Conservation (phyloP, 129 eudicot species). For the Escallonia rubra region DNA sequence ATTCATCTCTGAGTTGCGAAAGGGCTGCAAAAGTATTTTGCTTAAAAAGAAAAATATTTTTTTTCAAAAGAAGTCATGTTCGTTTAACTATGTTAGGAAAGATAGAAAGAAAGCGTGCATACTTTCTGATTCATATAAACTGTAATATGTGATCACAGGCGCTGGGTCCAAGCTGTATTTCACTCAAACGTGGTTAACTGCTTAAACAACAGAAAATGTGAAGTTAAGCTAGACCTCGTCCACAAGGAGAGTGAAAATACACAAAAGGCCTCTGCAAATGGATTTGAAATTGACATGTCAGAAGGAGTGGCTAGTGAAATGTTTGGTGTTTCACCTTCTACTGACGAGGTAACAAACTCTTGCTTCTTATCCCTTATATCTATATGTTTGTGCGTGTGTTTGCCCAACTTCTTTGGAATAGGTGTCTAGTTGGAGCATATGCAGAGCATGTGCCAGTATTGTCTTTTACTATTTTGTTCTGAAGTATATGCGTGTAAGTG, state of each 20-base stretch:
- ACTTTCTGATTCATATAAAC: neutral
- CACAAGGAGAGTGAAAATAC: slow-evolving; percentile 9
- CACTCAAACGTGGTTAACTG: slow-evolving; percentile 13
- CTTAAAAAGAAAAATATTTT: too few relatives aligned
- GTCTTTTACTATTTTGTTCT: too few relatives aligned
- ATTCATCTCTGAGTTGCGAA: too few relatives aligned
- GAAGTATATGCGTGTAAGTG: too few relatives aligned
- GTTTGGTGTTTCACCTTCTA: slow-evolving; percentile 66
- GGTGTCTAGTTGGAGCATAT: too few relatives aligned
- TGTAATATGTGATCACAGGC: slow-evolving; percentile 46
- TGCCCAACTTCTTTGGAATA: too few relatives aligned
- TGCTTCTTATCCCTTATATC: neutral
- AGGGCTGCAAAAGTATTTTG: too few relatives aligned
- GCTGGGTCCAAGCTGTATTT: slow-evolving; percentile 96
- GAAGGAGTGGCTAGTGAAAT: slow-evolving; percentile 81
- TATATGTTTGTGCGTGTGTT: too few relatives aligned
- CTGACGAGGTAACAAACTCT: slow-evolving; percentile 55
- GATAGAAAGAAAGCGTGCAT: neutral
- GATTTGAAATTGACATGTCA: slow-evolving; percentile 59
- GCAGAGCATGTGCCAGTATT: too few relatives aligned
- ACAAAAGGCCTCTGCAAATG: slow-evolving; percentile 27
- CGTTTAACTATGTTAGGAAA: neutral
- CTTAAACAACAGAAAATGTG: slow-evolving; percentile 1
- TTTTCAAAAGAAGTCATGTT: too few relatives aligned
- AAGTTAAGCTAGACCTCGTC: neutral